A percentile compares a stretch with the other conserved stretches of the same genome.
Conservation (phyloP, 352 stramenopile species). For the Globisporangium middletonii region DNA sequence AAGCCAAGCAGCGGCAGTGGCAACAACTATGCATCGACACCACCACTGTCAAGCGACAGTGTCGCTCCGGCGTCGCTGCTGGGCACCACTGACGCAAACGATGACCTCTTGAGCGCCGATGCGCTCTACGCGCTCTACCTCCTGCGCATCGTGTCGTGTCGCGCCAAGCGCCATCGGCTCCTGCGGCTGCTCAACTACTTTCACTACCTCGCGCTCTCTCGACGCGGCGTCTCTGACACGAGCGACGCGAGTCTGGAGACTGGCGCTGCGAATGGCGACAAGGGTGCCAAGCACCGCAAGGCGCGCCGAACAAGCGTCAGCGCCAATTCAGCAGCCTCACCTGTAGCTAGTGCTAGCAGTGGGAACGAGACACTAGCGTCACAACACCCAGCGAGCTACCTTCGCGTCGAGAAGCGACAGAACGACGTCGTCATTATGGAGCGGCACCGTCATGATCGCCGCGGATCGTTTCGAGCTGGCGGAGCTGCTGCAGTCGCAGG, state of each 20-base stretch:
- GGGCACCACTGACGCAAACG: constrained; percentile 1
- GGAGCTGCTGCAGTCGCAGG: neutral
- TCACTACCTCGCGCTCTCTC: constrained; percentile 27
- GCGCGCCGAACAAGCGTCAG: neutral
- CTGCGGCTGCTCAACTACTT: constrained; percentile 47
- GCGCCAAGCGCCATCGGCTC: constrained; percentile 27
- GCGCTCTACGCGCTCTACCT: constrained; percentile 32
- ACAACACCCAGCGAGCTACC: neutral
- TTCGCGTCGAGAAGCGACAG: constrained; percentile 13
- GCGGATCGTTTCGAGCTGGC: no score
- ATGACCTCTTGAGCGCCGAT: constrained; percentile 19
- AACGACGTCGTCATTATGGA: constrained; percentile 19
- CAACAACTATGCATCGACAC: neutral
- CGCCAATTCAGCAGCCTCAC: neutral
- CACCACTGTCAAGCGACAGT: no score
- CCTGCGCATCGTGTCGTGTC: constrained; percentile 31
- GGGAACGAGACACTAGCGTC: no score
- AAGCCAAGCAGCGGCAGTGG: neutral
- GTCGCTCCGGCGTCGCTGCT: neutral
- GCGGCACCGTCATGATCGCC: neutral
- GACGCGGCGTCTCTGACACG: neutral
- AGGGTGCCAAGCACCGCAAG: neutral
- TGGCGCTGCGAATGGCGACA: neutral
- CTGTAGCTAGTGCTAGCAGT: neutral
- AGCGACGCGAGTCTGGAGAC: neutral